Conservation (phyloP, 768 basidiomycete genomes). For the Leucosporidium yakuticum region DNA sequence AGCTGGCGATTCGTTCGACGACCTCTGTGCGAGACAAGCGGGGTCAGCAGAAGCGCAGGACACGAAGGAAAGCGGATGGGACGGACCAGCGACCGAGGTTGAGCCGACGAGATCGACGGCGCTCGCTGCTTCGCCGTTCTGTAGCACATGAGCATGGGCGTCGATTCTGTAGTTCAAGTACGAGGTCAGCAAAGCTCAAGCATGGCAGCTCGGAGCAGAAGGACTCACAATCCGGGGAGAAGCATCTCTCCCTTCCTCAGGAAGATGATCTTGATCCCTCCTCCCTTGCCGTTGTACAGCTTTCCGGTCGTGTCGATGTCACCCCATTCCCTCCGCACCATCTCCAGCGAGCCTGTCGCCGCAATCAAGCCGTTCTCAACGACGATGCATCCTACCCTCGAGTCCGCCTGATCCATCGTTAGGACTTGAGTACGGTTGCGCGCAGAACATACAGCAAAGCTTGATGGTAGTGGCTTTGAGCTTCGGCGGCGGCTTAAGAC, state of each 20-base stretch:
- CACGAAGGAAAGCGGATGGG: background rate
- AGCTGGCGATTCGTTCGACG: conserved; percentile 55
- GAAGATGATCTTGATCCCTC: conserved; percentile 16
- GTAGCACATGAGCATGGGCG: conserved; percentile 70
- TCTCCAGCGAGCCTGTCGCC: background rate
- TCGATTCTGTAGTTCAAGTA: conserved; percentile 45
- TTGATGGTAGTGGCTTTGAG: background rate
- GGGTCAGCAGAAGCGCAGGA: background rate
- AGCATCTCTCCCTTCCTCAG: conserved; percentile 4
- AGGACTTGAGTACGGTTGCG: background rate
- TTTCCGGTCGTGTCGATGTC: conserved; percentile 18
- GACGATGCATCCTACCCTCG: conserved; percentile 21
- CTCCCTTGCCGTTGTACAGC: background rate
- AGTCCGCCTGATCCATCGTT: conserved; percentile 10
- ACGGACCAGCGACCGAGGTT: conserved; percentile 55
- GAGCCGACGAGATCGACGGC: conserved; percentile 61
- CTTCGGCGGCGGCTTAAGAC: background rate
- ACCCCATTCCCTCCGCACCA: conserved; percentile 21
- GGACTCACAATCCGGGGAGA: conserved; percentile 11
- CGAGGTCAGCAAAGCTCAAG: background rate
- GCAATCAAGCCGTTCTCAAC: conserved; percentile 7
- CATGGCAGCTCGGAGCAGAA: background rate
- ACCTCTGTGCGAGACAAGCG: conserved; percentile 50
- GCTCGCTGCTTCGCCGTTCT: conserved; percentile 61
- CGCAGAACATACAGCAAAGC: conserved; percentile 20